Percentiles rank a stretch among this genome's conserved stretches.
These are phyloP conservation scores for Tetracentron sinense DNA, from an alignment of 164 flowering plant genomes.

Conservation along the genomic window DNA sequence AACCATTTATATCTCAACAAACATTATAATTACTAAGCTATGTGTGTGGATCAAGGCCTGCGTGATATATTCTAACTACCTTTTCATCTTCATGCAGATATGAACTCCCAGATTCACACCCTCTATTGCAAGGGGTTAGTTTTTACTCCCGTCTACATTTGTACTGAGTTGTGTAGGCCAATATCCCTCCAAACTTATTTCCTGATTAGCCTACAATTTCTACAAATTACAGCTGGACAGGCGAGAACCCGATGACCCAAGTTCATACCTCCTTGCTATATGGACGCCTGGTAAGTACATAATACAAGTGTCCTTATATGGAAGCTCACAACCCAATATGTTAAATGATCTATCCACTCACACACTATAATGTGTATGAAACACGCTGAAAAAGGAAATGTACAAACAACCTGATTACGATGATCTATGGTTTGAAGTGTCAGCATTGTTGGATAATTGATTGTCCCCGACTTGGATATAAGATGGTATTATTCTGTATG, in stretches of 20 bases:
- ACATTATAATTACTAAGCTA: not conserved
- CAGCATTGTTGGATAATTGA: not conserved
- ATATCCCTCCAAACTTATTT: not conserved
- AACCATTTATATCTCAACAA: not conserved
- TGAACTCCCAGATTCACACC: slow-evolving; percentile 94
- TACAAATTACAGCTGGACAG: slow-evolving; percentile 53
- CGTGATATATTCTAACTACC: slow-evolving; percentile 1
- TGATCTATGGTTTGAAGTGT: not conserved
- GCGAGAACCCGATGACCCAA: slow-evolving; percentile 83
- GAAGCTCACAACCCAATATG: not conserved
- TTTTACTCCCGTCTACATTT: slow-evolving; percentile 5
- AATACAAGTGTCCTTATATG: not conserved
- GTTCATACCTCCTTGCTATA: slow-evolving; percentile 86
- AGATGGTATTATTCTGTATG: not conserved
- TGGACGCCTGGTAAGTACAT: slow-evolving; percentile 90
- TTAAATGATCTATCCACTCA: too few species aligned
- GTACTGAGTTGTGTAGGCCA: not conserved
- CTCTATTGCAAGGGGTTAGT: slow-evolving; percentile 78
- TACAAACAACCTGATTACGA: not conserved
- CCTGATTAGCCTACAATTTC: slow-evolving; percentile 2
- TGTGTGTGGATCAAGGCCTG: not conserved
- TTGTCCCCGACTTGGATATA: not conserved
- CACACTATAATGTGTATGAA: not conserved
- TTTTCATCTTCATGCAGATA: slow-evolving; percentile 56
- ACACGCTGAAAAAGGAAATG: not conserved